Base-by-base conservation (phyloP, 306 rosid species). In the Vicia villosa region DNA sequence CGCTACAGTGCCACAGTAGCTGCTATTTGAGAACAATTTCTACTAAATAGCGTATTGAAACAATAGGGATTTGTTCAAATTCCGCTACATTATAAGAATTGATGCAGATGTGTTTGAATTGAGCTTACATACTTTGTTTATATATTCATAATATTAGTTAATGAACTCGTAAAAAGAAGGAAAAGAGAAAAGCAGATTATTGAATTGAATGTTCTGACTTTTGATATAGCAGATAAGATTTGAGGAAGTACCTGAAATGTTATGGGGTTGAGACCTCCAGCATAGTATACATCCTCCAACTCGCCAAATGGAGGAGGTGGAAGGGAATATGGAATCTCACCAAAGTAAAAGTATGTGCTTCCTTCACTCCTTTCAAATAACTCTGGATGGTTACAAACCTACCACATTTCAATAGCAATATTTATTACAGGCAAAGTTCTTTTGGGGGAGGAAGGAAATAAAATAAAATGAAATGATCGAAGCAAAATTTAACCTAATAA, bases 311-410 rank as follows among this genome's bases (percentile, higher is more conserved):
- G 99, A 42, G 99, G 85, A 16, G 96, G 95, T 72, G 83, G 77
- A 74, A 94, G 97, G 71, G 97, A 77, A 79, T 88, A 84, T 5
- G 99, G 89, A 67, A 94, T 81, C 61, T 77, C 89, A 37, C 94
- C 89, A 68, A 90, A 94, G 85, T 86, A 80, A 21, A 88, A 80
- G 86, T 78, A 94, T 9, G 96, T 85, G 80, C 83, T 88, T 83
- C 98, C 98, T 82, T 94, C 98, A 49, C 86, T 88, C 82, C 98
- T 94, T 77, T 94, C 98, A 37, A 94, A 94, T 86, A 90, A 80
- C 77, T 94, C 98, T 15, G 98, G 98, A 82, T 94, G 98, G 81
- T 94, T 94, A 86, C 98, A 94, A 20, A 94, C 97, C 98, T 94
- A 76, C 34, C 85, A 85, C 57, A 45, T 69, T 69, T 37, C n/a